Evolutionary conservation across 768 basidiomycete species (phyloP).

Genomic region (Lanmaoa rubissima): DNA sequence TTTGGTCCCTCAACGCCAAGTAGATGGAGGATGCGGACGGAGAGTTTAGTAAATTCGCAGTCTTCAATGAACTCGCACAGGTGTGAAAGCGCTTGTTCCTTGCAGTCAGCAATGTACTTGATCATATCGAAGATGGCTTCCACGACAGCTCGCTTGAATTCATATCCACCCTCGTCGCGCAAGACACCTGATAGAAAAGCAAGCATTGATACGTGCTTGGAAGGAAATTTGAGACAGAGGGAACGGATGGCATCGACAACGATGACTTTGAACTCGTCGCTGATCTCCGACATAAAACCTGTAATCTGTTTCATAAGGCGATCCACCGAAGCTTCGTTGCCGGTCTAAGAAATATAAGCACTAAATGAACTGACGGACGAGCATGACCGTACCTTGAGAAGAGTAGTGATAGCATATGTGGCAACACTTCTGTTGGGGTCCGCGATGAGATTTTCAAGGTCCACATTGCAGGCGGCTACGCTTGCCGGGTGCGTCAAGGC

Average conservation of each 20-base stretch:
- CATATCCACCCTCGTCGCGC: slow-evolving; percentile 97
- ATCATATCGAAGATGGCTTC: slow-evolving; percentile 99
- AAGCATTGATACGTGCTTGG: slow-evolving; percentile 96
- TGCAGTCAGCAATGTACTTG: slow-evolving; percentile 93
- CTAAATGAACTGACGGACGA: background rate
- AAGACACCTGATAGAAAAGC: slow-evolving; percentile 95
- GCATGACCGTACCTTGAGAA: slow-evolving; percentile 71
- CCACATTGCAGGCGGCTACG: slow-evolving; percentile 92
- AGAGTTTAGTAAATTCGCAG: slow-evolving; percentile 99
- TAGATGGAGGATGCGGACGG: slow-evolving; percentile 92
- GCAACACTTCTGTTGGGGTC: slow-evolving; percentile 95
- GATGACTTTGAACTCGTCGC: slow-evolving; percentile 99
- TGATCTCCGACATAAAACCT: slow-evolving; percentile 98
- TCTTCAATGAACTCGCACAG: slow-evolving; percentile 99
- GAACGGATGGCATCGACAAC: slow-evolving; percentile 98
- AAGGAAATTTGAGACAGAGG: slow-evolving; percentile 97
- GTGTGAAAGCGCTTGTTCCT: slow-evolving; percentile 96
- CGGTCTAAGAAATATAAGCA: slow-evolving; percentile 60
- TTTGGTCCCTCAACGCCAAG: slow-evolving; percentile 96
- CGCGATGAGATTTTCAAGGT: slow-evolving; percentile 94
- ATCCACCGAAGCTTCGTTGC: slow-evolving; percentile 98
- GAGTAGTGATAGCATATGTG: slow-evolving; percentile 96
- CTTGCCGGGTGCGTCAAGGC: slow-evolving; percentile 82
- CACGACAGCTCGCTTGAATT: slow-evolving; percentile 98
- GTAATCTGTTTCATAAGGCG: slow-evolving; percentile 99